A percentile compares a stretch with the other conserved stretches of the same genome.
Evolutionary conservation across 2,329 filamentous ascomycete genomes (phyloP).

Genomic region (Sarocladiaceae sp.): DNA sequence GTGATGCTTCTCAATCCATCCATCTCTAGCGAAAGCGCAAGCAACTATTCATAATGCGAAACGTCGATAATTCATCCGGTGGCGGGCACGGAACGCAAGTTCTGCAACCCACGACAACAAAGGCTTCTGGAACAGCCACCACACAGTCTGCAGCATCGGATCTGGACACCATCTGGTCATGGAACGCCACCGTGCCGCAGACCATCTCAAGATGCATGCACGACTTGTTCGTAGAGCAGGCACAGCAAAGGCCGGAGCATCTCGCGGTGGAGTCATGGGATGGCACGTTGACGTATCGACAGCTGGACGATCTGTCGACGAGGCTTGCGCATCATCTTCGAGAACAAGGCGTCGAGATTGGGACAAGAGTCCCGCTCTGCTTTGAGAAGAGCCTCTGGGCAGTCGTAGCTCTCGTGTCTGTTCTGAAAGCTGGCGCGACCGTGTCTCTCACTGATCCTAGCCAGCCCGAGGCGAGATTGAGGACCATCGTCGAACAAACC

Average conservation of each 20-base stretch:
- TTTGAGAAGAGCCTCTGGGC: slow-evolving; percentile 45
- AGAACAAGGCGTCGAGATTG: slow-evolving; percentile 27
- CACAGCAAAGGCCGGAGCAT: slow-evolving; percentile 28
- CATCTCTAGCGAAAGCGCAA: background rate
- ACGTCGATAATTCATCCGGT: slow-evolving; percentile 14
- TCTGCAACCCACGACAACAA: background rate
- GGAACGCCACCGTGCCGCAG: slow-evolving; percentile 37
- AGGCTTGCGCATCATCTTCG: slow-evolving; percentile 32
- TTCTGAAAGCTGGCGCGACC: slow-evolving; percentile 43
- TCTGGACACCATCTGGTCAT: slow-evolving; percentile 38
- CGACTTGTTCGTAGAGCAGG: slow-evolving; percentile 36
- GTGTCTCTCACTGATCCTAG: slow-evolving; percentile 42
- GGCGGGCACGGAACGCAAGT: no score
- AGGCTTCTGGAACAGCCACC: background rate
- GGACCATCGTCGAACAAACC: slow-evolving; percentile 38
- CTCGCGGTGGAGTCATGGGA: slow-evolving; percentile 45
- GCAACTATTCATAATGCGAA: slow-evolving; percentile 14
- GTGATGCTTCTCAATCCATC: background rate
- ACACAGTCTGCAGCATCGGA: slow-evolving; percentile 24
- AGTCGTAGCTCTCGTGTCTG: slow-evolving; percentile 35
- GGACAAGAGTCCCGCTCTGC: slow-evolving; percentile 41
- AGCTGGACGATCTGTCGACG: slow-evolving; percentile 36
- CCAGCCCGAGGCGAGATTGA: slow-evolving; percentile 37
- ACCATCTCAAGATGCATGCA: slow-evolving; percentile 38
- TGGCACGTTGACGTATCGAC: slow-evolving; percentile 38